Base-by-base conservation (phyloP, 306 rosid species). In the Ochetophila trinervis region DNA sequence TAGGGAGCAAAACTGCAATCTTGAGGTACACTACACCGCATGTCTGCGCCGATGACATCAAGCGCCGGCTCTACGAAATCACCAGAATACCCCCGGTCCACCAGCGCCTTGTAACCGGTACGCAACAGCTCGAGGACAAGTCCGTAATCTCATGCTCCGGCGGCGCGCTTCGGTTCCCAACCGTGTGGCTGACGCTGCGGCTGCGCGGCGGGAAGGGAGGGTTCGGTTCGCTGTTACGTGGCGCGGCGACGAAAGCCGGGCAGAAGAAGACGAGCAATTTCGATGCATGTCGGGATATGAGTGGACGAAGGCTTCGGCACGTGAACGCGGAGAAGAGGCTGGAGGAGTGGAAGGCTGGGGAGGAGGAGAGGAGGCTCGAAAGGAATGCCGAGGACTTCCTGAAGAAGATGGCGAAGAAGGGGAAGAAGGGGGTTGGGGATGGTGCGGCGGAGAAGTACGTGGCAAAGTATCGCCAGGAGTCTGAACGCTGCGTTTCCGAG, bases 251-350 rank as follows among this genome's bases (percentile, higher is more conserved):
- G 10, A 90, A 90, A 74, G 97, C 95, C 0, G 97, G 97, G 59
- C 97, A 90, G 89, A 94, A 90, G 84, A 94, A 94, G 78, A 94
- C 99, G 62, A 90, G 84, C 76, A 90, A 94, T 66, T 87, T 94
- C 67, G 99, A 94, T 18, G 99, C 99, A 0, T 94, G 99, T 66
- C 78, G 99, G 32, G 97, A 94, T 42, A 94, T 94, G 99, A 94
- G 99, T 20, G 99, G 99, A 1, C 76, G 97, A 50, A 77, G 99
- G 80, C 75, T 94, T 80, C 76, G 99, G 56, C 99, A 94, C 63
- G 99, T 94, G 36, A 94, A 94, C 63, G 97, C 97, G 0, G 99
- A 94, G 92, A 90, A 86, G 87, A 82, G 79, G 62, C 62, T 94
- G 66, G 95, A 94, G 68, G 99, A 94, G 67, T 94, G 99, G 99